These are phyloP conservation scores for Aspergillus asperescens DNA, from an alignment of 495 filamentous ascomycete species.

Conservation along the genomic window DNA sequence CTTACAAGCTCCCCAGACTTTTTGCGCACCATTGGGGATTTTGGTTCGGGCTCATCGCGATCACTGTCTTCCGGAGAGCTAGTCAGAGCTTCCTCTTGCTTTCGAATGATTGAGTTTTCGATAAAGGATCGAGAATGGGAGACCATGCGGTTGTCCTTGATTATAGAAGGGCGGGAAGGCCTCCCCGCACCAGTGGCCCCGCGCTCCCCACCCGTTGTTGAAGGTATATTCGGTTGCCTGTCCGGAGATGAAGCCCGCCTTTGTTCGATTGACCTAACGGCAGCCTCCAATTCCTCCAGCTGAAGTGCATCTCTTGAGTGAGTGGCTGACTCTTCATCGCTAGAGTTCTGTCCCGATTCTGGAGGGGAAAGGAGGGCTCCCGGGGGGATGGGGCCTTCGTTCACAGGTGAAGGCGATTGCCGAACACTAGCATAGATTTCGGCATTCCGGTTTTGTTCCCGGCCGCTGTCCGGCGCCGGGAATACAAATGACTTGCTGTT, in stretches of 20 bases:
- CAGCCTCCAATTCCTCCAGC: constrained; percentile 74
- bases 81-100: constrained; percentile 50
- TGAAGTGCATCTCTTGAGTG: constrained; percentile 55
- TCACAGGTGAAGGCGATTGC: constrained; percentile 74
- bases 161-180: constrained; percentile 37
- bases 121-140: constrained; percentile 81
- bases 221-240: constrained; percentile 33
- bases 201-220: constrained; percentile 17
- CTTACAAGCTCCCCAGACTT: constrained; percentile 97
- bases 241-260: constrained; percentile 59
- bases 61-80: constrained; percentile 64
- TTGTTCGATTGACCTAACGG: constrained; percentile 72
- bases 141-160: constrained; percentile 57
- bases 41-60: constrained; percentile 52
- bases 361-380: constrained; percentile 84
- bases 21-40: constrained; percentile 88
- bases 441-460: constrained; percentile 43
- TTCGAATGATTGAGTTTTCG: constrained; percentile 57
- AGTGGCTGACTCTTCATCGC: constrained; percentile 71
- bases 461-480: constrained; percentile 27
- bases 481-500: constrained; percentile 34
- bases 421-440: constrained; percentile 56
- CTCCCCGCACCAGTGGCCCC: constrained; percentile 4
- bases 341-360: constrained; percentile 69
- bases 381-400: constrained; percentile 64